A percentile compares a stretch with the other conserved stretches of the same genome.
Conservation (phyloP, 441 rosid species). For the Eutrema salsugineum region DNA sequence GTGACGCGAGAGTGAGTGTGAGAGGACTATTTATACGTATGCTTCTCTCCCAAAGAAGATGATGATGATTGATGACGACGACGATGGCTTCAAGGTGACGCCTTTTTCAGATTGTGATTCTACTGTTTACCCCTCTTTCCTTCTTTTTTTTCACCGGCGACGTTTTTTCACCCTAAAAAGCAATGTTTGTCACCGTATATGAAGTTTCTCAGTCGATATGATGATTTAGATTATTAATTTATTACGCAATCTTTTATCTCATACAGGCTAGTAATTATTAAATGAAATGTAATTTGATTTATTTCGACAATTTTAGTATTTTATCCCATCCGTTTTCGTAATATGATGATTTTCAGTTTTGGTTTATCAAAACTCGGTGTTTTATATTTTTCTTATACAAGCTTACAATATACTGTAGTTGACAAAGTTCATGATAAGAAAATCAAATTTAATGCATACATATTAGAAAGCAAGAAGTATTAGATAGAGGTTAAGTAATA, state of each 20-base stretch:
- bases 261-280: neutral
- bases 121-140: slow-evolving; percentile 15
- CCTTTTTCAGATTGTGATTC: slow-evolving; percentile 8
- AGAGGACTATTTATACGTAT: slow-evolving; percentile 16
- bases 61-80: neutral
- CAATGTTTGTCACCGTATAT: neutral
- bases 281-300: neutral
- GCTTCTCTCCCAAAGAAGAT: neutral
- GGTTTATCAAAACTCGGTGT: too few species aligned
- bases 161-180: slow-evolving; percentile 16
- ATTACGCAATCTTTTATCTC: neutral
- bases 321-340: neutral
- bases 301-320: too few species aligned
- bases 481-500: too few species aligned
- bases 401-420: too few species aligned
- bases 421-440: too few species aligned
- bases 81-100: slow-evolving; percentile 21
- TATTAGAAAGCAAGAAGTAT: too few species aligned
- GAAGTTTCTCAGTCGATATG: neutral
- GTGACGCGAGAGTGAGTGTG: neutral
- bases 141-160: slow-evolving; percentile 7
- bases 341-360: neutral
- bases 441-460: too few species aligned
- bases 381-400: too few species aligned
- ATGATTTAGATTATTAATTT: neutral